Evolutionary conservation across 345 rosid genomes (phyloP), one percentile per base, ranked within the genome.

Genomic region (Turnera subulata): DNA sequence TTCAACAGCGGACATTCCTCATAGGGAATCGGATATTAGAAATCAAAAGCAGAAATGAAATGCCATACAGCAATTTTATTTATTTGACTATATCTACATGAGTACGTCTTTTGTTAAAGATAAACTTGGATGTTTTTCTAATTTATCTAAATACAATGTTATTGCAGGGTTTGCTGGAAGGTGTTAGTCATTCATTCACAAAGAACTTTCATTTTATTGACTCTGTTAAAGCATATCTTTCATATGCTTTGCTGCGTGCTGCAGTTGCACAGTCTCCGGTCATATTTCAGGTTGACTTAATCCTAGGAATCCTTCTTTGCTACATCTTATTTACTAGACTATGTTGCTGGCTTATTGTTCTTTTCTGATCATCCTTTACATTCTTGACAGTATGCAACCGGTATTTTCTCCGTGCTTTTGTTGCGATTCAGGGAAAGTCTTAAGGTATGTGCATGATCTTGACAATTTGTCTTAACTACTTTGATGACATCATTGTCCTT

Each of bases 161-260:
- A 22, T 53, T 77, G 72, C 90, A 93, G 99, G 97, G 94, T 37
- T 52, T 93, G 75, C 76, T 93, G 66, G 96, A 85, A 78, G 99
- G 97, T 54, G 94, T 93, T 78, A 84, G 86, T 75, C 85, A 82
- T 77, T 89, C 97, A 29, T 87, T 87, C 76, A 85, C 96, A 17
- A 87, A 87, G 82, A 84, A 89, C 68, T 87, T 89, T 65, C 95
- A 93, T 76, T 89, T 93, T 73, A 93, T 93, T 65, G 99, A 93
- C 73, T 93, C 99, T 32, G 92, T 93, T 58, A 93, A 93, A 87
- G 96, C 97, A 26, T 89, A 89, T 76, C 96, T 89, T 61, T 89
- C 97, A 16, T 93, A 87, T 78, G 97, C 96, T 74, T 78, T 93
- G 69, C 72, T 89, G 79, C 83, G 97, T 58, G 97, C 99, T 64